These are phyloP conservation scores for Epipyxis sp. DNA, from an alignment of 108 stramenopile species.

Conservation along the genomic window DNA sequence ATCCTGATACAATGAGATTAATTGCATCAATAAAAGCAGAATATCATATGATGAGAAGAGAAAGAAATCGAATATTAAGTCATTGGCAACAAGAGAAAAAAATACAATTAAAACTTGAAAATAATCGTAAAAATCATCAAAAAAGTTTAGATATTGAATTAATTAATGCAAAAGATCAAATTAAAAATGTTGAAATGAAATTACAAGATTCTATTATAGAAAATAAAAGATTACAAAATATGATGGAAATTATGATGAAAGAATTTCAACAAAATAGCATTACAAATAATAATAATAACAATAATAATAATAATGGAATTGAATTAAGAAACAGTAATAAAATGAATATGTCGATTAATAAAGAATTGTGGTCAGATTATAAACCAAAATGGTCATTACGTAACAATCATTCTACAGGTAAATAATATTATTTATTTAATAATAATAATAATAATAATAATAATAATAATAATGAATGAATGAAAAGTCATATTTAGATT, in stretches of 20 bases:
- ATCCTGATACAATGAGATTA: background rate
- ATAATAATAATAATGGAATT: too few species aligned
- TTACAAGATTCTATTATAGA: background rate
- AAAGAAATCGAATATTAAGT: background rate
- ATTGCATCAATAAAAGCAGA: background rate
- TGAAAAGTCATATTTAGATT: too few species aligned
- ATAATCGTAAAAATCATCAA: background rate
- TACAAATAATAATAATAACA: too few species aligned
- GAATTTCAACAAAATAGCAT: background rate
- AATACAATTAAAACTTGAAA: background rate
- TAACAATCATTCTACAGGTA: too few species aligned
- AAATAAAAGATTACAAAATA: background rate
- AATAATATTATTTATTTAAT: too few species aligned
- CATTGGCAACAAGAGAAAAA: slow-evolving; percentile 25
- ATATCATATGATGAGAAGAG: background rate
- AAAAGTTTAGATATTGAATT: background rate
- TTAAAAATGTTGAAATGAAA: background rate
- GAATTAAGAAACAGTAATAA: too few species aligned
- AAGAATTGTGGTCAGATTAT: too few species aligned
- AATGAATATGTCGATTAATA: too few species aligned
- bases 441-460: too few species aligned
- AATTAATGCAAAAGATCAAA: background rate
- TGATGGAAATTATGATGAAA: background rate
- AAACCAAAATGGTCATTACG: too few species aligned
- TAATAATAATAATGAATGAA: too few species aligned